Evolutionary conservation across 805 yeast species (phyloP).

Genomic region (Debaryomyces castellii): DNA sequence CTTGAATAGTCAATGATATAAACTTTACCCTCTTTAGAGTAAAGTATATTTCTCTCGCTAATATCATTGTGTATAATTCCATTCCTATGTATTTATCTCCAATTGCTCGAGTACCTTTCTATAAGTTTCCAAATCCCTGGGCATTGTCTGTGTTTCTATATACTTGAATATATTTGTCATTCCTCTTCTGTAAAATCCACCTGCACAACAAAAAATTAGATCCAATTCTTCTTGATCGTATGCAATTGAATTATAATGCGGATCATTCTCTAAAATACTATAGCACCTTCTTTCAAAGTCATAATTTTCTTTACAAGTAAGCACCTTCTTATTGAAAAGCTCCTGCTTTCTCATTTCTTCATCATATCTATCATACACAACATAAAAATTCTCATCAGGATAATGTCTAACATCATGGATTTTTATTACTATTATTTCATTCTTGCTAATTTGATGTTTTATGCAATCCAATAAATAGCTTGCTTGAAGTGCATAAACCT

Average conservation of each 20-base stretch:
- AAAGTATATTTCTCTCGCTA: constrained; percentile 1
- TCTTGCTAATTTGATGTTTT: too few relatives aligned
- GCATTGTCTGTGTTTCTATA: neutral
- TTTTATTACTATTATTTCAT: neutral
- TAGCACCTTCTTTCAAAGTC: neutral
- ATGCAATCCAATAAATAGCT: too few relatives aligned
- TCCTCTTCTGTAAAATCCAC: neutral
- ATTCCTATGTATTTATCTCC: constrained; percentile 5
- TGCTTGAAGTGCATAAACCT: too few relatives aligned
- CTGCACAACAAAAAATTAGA: neutral
- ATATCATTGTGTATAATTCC: constrained; percentile 8
- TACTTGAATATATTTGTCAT: neutral
- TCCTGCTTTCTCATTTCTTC: too few relatives aligned
- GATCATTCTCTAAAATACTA: neutral
- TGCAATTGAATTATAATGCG: neutral
- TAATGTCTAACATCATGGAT: neutral
- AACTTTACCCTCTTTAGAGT: constrained; percentile 1
- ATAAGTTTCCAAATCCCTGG: neutral
- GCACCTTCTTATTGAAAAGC: too few relatives aligned
- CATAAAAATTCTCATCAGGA: neutral
- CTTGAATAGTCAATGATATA: neutral
- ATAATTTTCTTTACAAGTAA: neutral
- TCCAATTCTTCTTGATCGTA: neutral
- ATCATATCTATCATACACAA: too few relatives aligned
- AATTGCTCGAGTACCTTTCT: constrained; percentile 4